phyloP scores from a whole-genome alignment of 495 filamentous ascomycete species.

The Penicillium macrosclerotiorum region DNA sequence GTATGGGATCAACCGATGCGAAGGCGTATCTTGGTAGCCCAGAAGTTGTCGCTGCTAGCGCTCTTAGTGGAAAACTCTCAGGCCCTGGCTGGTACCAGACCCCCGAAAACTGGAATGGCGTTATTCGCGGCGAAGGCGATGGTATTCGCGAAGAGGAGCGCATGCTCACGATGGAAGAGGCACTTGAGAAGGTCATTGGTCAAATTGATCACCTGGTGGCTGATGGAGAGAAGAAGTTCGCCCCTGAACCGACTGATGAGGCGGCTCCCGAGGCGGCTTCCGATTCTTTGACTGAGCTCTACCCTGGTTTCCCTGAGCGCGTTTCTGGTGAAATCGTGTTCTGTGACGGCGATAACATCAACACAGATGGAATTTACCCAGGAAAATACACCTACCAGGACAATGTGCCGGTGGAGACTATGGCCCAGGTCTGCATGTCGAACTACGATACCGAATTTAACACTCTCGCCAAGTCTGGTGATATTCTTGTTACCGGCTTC shows the following conservation, averaged over 20 bases:
- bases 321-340: slow-evolving; percentile 54
- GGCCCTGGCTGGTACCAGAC: slow-evolving; percentile 79
- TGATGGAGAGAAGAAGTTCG: slow-evolving; percentile 42
- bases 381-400: slow-evolving; percentile 92
- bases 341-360: slow-evolving; percentile 52
- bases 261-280: slow-evolving; percentile 13
- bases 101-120: slow-evolving; percentile 63
- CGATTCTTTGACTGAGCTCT: slow-evolving; percentile 41
- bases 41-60: slow-evolving; percentile 89
- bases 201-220: slow-evolving; percentile 64
- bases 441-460: slow-evolving; percentile 83
- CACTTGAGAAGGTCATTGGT: slow-evolving; percentile 64
- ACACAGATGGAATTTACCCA: slow-evolving; percentile 74
- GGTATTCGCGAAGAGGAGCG: slow-evolving; percentile 60
- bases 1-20: slow-evolving; percentile 81
- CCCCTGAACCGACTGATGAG: slow-evolving; percentile 19
- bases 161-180: slow-evolving; percentile 61
- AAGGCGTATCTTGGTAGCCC: slow-evolving; percentile 88
- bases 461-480: slow-evolving; percentile 55
- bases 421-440: slow-evolving; percentile 87
- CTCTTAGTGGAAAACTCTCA: slow-evolving; percentile 70
- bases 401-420: slow-evolving; percentile 67
- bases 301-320: slow-evolving; percentile 51
- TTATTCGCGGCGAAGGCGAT: slow-evolving; percentile 68
- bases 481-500: slow-evolving; percentile 83